phyloP scores from a whole-genome alignment of 2,329 filamentous ascomycete species.

The Xylaria sp. region DNA sequence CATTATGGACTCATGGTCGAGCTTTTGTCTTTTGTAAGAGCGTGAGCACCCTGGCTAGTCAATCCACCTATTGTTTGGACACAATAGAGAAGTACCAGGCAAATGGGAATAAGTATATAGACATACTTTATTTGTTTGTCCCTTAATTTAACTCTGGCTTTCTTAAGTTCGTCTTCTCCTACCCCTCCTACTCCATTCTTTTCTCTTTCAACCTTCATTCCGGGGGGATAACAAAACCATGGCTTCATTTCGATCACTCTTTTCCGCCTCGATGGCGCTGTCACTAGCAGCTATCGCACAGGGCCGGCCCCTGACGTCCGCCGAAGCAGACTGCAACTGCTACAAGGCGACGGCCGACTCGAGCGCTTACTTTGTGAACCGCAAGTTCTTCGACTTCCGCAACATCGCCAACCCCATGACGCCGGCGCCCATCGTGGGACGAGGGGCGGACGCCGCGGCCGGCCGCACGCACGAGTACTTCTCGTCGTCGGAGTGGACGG shows the following conservation, averaged over 20 bases:
- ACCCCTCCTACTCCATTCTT: background rate
- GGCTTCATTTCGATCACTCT: constrained; percentile 12
- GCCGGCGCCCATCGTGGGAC: constrained; percentile 44
- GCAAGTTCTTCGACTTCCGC: constrained; percentile 64
- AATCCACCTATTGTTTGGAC: constrained; percentile 1
- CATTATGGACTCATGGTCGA: background rate
- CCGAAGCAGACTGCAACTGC: constrained; percentile 34
- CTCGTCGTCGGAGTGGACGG: constrained; percentile 46
- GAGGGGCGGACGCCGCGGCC: constrained; percentile 46
- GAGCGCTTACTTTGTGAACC: constrained; percentile 56
- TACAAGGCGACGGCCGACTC: constrained; percentile 34
- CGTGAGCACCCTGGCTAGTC: background rate
- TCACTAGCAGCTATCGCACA: constrained; percentile 19
- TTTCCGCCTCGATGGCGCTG: constrained; percentile 14
- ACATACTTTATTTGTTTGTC: background rate
- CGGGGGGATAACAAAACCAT: constrained; percentile 5
- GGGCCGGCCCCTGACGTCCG: constrained; percentile 27
- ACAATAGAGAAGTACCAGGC: background rate
- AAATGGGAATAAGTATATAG: background rate
- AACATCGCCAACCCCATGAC: constrained; percentile 50
- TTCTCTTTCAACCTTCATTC: background rate
- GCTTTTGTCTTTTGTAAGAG: background rate
- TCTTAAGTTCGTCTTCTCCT: background rate
- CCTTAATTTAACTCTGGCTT: background rate
- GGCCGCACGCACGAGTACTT: constrained; percentile 51